phyloP scores from a whole-genome alignment of 805 yeast genomes.

The Alloascoidea africana region DNA sequence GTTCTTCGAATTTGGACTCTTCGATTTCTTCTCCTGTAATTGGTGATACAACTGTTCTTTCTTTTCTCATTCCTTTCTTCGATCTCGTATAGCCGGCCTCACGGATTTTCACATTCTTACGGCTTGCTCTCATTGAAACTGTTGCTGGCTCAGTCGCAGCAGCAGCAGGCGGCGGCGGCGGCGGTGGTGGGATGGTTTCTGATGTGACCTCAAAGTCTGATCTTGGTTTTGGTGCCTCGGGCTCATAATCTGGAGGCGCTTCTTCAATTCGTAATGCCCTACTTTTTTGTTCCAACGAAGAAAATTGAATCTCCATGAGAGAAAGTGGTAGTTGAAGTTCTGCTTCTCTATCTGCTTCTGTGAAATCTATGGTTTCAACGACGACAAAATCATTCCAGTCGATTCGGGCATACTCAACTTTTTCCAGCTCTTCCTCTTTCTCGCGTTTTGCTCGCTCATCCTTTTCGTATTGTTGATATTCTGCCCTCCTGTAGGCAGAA shows the following conservation, averaged over 20 bases:
- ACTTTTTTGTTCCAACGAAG: slow-evolving; percentile 41
- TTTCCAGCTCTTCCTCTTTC: slow-evolving; percentile 22
- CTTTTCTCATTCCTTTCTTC: slow-evolving; percentile 17
- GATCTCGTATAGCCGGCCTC: slow-evolving; percentile 60
- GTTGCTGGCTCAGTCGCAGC: slow-evolving; percentile 7
- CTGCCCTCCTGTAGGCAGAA: slow-evolving; percentile 41
- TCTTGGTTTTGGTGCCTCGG: slow-evolving; percentile 3
- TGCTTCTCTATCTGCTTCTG: slow-evolving; percentile 40
- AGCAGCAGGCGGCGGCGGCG: too few relatives aligned
- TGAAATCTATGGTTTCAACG: slow-evolving; percentile 54
- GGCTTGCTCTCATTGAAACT: slow-evolving; percentile 4
- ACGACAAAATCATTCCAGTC: slow-evolving; percentile 81
- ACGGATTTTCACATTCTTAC: slow-evolving; percentile 36
- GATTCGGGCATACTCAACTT: slow-evolving; percentile 50
- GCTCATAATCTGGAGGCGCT: slow-evolving; percentile 25
- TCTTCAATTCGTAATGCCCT: slow-evolving; percentile 22
- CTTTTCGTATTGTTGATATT: slow-evolving; percentile 24
- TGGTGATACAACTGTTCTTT: slow-evolving; percentile 52
- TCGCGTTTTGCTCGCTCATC: slow-evolving; percentile 21
- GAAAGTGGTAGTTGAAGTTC: slow-evolving; percentile 36
- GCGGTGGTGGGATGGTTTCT: too few relatives aligned
- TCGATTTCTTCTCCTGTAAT: slow-evolving; percentile 57
- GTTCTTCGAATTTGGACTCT: slow-evolving; percentile 55
- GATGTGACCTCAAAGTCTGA: slow-evolving; percentile 7
- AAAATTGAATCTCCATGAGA: slow-evolving; percentile 40